Percentiles rank a stretch among this genome's conserved stretches.
Conservation (phyloP, 345 rosid genomes). For the Syzygium grande region DNA sequence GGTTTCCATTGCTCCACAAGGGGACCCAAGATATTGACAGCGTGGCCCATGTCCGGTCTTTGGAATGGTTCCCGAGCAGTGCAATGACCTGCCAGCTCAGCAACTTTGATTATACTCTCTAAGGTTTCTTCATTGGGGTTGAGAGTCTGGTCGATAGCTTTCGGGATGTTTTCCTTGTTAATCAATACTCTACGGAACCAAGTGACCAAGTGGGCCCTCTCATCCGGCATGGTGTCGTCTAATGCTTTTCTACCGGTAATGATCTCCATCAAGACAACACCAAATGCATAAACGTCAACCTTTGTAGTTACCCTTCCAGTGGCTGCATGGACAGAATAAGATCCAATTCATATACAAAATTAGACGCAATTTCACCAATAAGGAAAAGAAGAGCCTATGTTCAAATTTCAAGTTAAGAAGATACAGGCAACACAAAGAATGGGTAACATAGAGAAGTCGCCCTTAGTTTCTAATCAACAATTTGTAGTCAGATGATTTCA, state of each 20-base stretch:
- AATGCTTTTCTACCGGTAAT: constrained; percentile 80
- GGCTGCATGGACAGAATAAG: constrained; percentile 28
- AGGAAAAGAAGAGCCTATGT: neutral
- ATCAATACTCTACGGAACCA: constrained; percentile 68
- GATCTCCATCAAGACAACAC: constrained; percentile 88
- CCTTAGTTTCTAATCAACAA: neutral
- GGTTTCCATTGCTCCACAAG: constrained; percentile 93
- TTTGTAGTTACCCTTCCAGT: constrained; percentile 92
- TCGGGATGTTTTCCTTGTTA: constrained; percentile 59
- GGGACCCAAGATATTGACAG: constrained; percentile 64
- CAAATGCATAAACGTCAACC: constrained; percentile 83
- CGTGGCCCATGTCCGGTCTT: constrained; percentile 93
- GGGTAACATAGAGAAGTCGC: neutral
- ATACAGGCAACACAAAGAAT: neutral
- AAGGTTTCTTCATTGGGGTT: constrained; percentile 56
- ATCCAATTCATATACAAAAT: neutral
- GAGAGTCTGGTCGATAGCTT: constrained; percentile 49
- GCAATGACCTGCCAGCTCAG: constrained; percentile 89
- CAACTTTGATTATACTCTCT: constrained; percentile 51
- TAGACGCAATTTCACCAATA: neutral
- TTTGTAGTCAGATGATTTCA: neutral
- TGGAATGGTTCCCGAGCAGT: constrained; percentile 75
- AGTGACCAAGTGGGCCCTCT: constrained; percentile 62
- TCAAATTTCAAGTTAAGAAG: neutral
- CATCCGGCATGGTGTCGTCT: constrained; percentile 63